These are phyloP conservation scores for Fulvia fulva DNA, from an alignment of 2,329 filamentous ascomycete genomes.

Conservation along the genomic window DNA sequence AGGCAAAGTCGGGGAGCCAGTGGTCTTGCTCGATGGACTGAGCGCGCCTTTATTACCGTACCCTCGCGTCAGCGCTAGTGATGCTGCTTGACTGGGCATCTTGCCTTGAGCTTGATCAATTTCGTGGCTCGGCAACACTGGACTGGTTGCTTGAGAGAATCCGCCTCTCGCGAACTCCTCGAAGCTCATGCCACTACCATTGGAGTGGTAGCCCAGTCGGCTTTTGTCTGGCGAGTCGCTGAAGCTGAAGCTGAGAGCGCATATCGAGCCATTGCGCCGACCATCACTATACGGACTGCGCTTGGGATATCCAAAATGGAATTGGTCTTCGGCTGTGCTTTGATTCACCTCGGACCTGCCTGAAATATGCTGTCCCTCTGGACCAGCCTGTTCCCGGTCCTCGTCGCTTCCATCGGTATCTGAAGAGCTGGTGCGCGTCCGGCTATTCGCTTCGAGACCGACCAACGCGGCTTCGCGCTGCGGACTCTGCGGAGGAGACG, in stretches of 20 bases:
- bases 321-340: not conserved
- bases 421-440: not conserved
- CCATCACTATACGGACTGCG: conserved; percentile 3
- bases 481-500: not conserved
- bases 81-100: not conserved
- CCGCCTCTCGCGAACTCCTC: conserved; percentile 13
- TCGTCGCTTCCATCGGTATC: not conserved
- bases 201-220: not conserved
- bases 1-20: conserved; percentile 2
- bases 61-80: not conserved
- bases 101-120: not conserved
- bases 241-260: not conserved
- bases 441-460: not conserved
- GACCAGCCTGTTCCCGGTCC: no score
- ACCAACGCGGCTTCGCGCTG: not conserved
- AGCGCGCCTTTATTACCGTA: not conserved
- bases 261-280: conserved; percentile 4
- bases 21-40: not conserved
- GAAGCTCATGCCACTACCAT: conserved; percentile 12
- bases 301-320: not conserved
- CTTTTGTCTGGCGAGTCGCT: not conserved
- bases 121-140: not conserved
- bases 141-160: not conserved
- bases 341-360: no score
- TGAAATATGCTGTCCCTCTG: no score